These are phyloP conservation scores for Inosperma sp. DNA, from an alignment of 768 basidiomycete species.

Conservation along the genomic window DNA sequence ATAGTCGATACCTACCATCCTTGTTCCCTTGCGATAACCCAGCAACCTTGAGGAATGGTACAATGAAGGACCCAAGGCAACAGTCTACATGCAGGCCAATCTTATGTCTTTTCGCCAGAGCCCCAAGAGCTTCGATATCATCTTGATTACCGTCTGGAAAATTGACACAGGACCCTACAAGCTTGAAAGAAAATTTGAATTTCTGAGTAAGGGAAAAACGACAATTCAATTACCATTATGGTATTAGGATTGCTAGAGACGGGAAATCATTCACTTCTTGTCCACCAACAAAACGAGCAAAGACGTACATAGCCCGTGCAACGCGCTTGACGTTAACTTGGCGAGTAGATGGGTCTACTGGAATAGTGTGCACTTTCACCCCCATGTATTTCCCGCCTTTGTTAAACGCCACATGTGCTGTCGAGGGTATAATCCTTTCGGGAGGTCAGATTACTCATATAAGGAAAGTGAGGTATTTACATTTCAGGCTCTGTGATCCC, in stretches of 20 bases:
- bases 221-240: conserved; percentile 56
- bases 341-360: conserved; percentile 72
- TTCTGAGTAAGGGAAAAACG: not conserved
- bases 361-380: conserved; percentile 85
- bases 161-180: conserved; percentile 78
- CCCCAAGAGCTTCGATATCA: conserved; percentile 73
- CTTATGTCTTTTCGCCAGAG: conserved; percentile 67
- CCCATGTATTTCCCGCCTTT: conserved; percentile 87
- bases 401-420: conserved; percentile 93
- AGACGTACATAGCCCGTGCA: conserved; percentile 78
- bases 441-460: not conserved
- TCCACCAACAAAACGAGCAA: not conserved
- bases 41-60: conserved; percentile 84
- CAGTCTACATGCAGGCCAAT: conserved; percentile 93
- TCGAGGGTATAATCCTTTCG: conserved; percentile 81
- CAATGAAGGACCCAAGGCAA: conserved; percentile 89
- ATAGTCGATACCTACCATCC: conserved; percentile 50
- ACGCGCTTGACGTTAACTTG: conserved; percentile 74
- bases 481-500: conserved; percentile 92
- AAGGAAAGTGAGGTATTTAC: conserved; percentile 39
- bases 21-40: conserved; percentile 58
- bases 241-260: conserved; percentile 73
- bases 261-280: conserved; percentile 8
- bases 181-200: conserved; percentile 3
- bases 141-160: conserved; percentile 87